These are phyloP conservation scores for Dendrobium catenatum DNA, from an alignment of 106 monocot genomes.

Conservation along the genomic window DNA sequence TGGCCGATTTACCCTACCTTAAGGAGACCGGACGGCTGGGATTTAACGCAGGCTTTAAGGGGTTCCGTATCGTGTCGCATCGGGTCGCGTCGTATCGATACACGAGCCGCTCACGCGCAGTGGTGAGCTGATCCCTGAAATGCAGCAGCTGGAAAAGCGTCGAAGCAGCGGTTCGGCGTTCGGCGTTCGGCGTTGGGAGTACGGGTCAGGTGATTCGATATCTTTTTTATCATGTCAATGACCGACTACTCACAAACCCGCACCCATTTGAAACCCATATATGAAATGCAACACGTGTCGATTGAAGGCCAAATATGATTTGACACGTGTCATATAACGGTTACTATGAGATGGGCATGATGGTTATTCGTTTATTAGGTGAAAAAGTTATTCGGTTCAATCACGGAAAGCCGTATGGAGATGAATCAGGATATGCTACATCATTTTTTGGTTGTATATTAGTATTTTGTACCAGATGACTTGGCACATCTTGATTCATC, in stretches of 20 bases:
- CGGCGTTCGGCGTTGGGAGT: neutral
- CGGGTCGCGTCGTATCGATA: neutral
- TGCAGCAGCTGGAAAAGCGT: neutral
- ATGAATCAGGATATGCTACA: no score
- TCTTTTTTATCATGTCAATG: neutral
- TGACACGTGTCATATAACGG: neutral
- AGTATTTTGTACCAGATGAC: no score
- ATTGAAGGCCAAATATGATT: neutral
- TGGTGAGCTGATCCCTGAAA: neutral
- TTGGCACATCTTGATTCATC: no score
- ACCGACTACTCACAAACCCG: neutral
- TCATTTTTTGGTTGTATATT: no score
- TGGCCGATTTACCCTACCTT: neutral
- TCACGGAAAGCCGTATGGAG: no score
- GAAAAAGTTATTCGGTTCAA: no score
- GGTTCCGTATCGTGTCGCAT: neutral
- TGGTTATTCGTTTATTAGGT: no score
- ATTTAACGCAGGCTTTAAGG: neutral
- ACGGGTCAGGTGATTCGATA: neutral
- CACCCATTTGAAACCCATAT: neutral
- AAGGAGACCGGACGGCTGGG: neutral
- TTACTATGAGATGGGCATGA: no score
- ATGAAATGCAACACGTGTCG: neutral
- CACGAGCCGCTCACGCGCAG: neutral
- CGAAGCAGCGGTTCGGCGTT: neutral